Percentiles rank a stretch among this genome's conserved stretches.
phyloP scores from a whole-genome alignment of 345 rosid genomes.

The Laguncularia racemosa region DNA sequence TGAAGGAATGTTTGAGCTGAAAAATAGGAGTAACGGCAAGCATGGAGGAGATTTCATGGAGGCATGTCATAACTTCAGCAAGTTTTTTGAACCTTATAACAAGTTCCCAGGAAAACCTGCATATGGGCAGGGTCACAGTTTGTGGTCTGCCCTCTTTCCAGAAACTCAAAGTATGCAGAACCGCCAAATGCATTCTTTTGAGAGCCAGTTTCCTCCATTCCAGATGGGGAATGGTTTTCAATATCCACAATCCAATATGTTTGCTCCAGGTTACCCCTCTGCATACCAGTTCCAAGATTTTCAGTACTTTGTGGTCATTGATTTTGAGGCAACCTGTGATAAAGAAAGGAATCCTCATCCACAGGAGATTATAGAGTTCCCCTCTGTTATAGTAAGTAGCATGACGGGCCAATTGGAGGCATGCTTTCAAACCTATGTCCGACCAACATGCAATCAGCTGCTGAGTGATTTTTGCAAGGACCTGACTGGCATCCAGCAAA shows the following conservation, averaged over 20 bases:
- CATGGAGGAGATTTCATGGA: slow-evolving; percentile 25
- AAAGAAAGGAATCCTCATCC: slow-evolving; percentile 44
- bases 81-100: slow-evolving; percentile 28
- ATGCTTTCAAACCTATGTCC: slow-evolving; percentile 40
- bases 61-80: slow-evolving; percentile 21
- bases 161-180: slow-evolving; percentile 35
- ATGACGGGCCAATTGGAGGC: slow-evolving; percentile 36
- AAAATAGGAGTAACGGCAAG: slow-evolving; percentile 25
- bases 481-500: slow-evolving; percentile 45
- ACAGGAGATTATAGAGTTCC: slow-evolving; percentile 46
- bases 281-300: slow-evolving; percentile 45
- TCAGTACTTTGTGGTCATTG: slow-evolving; percentile 42
- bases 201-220: slow-evolving; percentile 32
- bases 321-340: slow-evolving; percentile 46
- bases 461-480: slow-evolving; percentile 42
- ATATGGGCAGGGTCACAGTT: slow-evolving; percentile 27
- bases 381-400: slow-evolving; percentile 41
- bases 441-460: slow-evolving; percentile 37
- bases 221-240: slow-evolving; percentile 38
- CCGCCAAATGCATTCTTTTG: slow-evolving; percentile 30
- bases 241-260: slow-evolving; percentile 23
- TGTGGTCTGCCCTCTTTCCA: slow-evolving; percentile 34
- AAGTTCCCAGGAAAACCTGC: slow-evolving; percentile 31
- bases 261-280: slow-evolving; percentile 25
- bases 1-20: slow-evolving; percentile 28